Evolutionary conservation across 148 eudicot genomes (phyloP).

Genomic region (Vaccinium corymbosum): DNA sequence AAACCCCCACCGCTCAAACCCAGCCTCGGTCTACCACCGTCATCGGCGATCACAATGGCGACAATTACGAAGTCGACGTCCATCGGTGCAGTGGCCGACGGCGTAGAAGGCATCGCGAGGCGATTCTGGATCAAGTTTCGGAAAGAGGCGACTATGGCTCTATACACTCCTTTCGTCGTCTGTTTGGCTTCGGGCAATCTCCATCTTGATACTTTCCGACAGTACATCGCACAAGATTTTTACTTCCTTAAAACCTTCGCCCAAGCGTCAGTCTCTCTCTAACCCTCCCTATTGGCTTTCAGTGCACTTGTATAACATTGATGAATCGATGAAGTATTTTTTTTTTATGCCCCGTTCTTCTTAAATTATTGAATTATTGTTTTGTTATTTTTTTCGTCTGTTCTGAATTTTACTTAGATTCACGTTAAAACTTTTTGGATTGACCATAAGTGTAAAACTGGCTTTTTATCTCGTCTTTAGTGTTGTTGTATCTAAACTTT

Average conservation of each 20-base stretch:
- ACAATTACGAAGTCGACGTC: constrained; percentile 31
- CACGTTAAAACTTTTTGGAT: too few species aligned
- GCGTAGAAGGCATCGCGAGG: constrained; percentile 56
- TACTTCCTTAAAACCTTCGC: constrained; percentile 79
- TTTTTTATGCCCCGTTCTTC: too few species aligned
- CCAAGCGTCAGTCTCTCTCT: constrained; percentile 53
- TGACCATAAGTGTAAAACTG: too few species aligned
- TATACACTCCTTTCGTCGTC: constrained; percentile 72
- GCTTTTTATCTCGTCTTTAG: too few species aligned
- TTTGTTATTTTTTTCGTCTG: background rate
- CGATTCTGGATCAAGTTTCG: constrained; percentile 60
- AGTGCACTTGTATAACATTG: background rate
- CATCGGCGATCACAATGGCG: constrained; percentile 33
- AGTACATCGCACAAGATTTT: constrained; percentile 78
- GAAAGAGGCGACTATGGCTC: constrained; percentile 48
- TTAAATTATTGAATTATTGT: background rate
- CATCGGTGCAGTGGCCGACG: constrained; percentile 28
- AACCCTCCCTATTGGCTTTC: background rate
- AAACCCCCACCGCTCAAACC: background rate
- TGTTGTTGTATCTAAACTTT: too few species aligned
- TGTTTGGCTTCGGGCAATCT: constrained; percentile 72
- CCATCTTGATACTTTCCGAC: constrained; percentile 49
- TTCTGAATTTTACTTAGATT: too few species aligned
- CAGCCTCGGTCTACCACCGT: background rate
- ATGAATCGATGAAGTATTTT: background rate